Evolutionary conservation across 2,329 filamentous ascomycete genomes (phyloP), one percentile per base, ranked within the genome.

Genomic region (Claviceps arundinis): DNA sequence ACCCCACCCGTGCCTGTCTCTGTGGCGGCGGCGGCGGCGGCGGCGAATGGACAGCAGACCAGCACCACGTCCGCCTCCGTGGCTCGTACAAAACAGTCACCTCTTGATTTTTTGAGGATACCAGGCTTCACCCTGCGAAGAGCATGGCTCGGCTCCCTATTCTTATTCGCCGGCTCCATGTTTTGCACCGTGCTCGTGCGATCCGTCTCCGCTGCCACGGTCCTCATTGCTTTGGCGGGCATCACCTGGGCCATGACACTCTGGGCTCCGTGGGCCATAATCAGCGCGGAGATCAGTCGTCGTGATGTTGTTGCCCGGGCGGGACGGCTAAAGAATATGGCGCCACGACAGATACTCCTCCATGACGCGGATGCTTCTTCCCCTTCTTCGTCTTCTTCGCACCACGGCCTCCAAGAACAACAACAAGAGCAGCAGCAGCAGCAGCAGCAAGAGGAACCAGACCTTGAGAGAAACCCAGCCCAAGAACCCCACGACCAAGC

Each of bases 241-340:
- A 82, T 97, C 54, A 89, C 88, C 1, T 97, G 91, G 91, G 89
- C 90, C 22, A 73, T 96, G 61, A 89, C 89, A 2, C 80, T 94
- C 26, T 97, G 91, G 91, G 91, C 90, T 0, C 91, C 91, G 0
- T 97, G 91, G 71, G 90, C 91, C 41, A 86, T 97, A 60, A 96
- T 97, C 64, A 89, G 88, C 46, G 88, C 88, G 5, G 91, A 97
- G 66, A 90, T 97, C 56, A 87, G 85, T 55, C 86, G 84, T 55
- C 83, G 89, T 5, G 87, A 95, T 63, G 81, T 84, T 42, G 57
- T 69, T 17, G 64, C 73, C 24, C 74, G 76, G 22, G 66, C 70
- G 3, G 62, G 60, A 50, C 66, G 63, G 56, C 58, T 62, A 8
- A 62, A 62, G 42, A 55, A 53, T 48, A 48, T 54, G 41, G 50